Evolutionary conservation across 2,329 filamentous ascomycete species (phyloP).

Genomic region (Aspergillus sp.): DNA sequence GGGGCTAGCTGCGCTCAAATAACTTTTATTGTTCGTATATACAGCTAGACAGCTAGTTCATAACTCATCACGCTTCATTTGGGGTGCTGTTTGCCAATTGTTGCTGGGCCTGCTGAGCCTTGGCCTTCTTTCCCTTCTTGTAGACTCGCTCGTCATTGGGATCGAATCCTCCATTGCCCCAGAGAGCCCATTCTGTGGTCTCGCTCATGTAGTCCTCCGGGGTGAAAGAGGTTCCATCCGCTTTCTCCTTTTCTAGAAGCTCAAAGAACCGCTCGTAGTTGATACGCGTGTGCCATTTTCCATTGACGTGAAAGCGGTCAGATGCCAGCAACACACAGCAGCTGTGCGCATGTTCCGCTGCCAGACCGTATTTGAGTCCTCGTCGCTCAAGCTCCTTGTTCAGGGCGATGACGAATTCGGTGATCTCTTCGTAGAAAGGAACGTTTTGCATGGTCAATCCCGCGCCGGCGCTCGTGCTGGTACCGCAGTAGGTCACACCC

Average conservation of each 20-base stretch:
- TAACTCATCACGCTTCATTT: neutral
- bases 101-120: conserved; percentile 8
- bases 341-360: conserved; percentile 89
- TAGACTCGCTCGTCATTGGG: conserved; percentile 82
- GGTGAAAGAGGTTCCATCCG: conserved; percentile 59
- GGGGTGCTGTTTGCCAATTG: no score
- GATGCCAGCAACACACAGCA: conserved; percentile 87
- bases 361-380: conserved; percentile 79
- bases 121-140: conserved; percentile 65
- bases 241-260: conserved; percentile 59
- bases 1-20: conserved; percentile 1
- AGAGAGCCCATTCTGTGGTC: conserved; percentile 89
- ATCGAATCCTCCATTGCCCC: conserved; percentile 92
- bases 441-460: conserved; percentile 97
- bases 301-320: conserved; percentile 67
- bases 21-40: neutral
- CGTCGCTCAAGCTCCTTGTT: conserved; percentile 61
- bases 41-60: neutral
- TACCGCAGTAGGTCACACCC: conserved; percentile 95
- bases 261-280: conserved; percentile 86
- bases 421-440: conserved; percentile 88
- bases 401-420: conserved; percentile 70
- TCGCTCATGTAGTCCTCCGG: conserved; percentile 89
- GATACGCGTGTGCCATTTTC: conserved; percentile 85
- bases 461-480: conserved; percentile 71